These are phyloP conservation scores for Ceratobasidium sp. DNA, from an alignment of 1,284 basidiomycete species.

Conservation along the genomic window DNA sequence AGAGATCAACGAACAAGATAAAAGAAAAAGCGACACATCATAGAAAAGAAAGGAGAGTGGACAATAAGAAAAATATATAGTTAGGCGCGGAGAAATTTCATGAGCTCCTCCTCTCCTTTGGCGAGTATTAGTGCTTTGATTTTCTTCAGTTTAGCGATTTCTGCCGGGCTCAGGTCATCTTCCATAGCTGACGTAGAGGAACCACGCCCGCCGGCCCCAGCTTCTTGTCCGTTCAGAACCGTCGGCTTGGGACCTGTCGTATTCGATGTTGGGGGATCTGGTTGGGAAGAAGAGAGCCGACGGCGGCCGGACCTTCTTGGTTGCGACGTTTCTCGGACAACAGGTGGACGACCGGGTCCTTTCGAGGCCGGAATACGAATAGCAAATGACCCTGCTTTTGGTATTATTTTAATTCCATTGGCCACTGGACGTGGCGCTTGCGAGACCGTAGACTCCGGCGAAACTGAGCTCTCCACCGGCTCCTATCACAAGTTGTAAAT, in stretches of 20 bases:
- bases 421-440: constrained; percentile 5
- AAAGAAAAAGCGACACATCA: neutral
- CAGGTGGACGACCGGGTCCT: constrained; percentile 5
- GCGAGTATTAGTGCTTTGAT: constrained; percentile 38
- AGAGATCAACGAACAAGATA: neutral
- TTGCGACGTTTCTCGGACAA: constrained; percentile 1
- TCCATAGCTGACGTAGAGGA: neutral
- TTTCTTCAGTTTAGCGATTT: constrained; percentile 41
- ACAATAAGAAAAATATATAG: constrained; percentile 23
- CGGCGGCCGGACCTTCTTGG: neutral
- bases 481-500: neutral
- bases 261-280: constrained; percentile 4
- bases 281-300: neutral
- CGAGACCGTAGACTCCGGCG: neutral
- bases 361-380: constrained; percentile 35
- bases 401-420: constrained; percentile 37
- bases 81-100: constrained; percentile 41
- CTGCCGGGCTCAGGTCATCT: constrained; percentile 24
- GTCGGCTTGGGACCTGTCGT: neutral
- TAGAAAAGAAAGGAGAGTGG: neutral
- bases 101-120: constrained; percentile 41
- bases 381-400: constrained; percentile 34
- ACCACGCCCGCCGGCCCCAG: neutral
- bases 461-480: neutral
- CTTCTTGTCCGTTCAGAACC: neutral